Base-by-base conservation (phyloP, 108 stramenopile species). In the Pelagomonas calceolata region DNA sequence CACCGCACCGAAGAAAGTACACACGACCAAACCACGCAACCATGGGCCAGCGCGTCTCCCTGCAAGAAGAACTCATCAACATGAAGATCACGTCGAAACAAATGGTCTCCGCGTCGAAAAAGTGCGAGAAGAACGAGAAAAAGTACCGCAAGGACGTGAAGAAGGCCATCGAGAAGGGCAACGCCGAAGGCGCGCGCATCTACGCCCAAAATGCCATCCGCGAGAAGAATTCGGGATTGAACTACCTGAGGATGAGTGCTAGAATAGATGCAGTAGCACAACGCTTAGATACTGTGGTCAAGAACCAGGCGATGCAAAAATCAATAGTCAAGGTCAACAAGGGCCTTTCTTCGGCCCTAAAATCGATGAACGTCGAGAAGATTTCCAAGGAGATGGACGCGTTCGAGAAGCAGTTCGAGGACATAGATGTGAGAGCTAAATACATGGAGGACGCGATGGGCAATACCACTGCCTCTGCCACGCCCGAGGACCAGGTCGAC, bases 321-420 rank as follows among this genome's bases (percentile, higher is more conserved):
- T 82, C 89, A 32, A 99, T 99, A 96, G 81, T 84, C 45, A 86
- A 88, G 1, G 93, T 96, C 18, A 92, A 94, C 32, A 88, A 84
- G 73, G 96, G 98, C 36, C 97, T 98, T 95, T 89, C 86, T 73
- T 90, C 84, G 72, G 90, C 88, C 12, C 73, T 98, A 65, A 84
- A 85, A 21, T 71, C 73, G 37, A 99, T 99, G 98, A 86, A 99
- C 79, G 84, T 91, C 33, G 90, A 94, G 65, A 89, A 95, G 81
- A 93, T 98, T 66, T 84, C 87, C 65, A 73, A 86, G 30, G 79
- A 86, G 37, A 97, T 94, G 93, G 94, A 95, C 72, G 88, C 94
- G 73, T 99, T 99, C 76, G 98, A 99, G 81, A 82, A 88, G 77
- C 95, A 99, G 82, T 99, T 99, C 77, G 98, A 97, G 80, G 95